A percentile compares a stretch with the other conserved stretches of the same genome.
Conservation (phyloP, 257 asterid species). For the Eustoma russellianum region DNA sequence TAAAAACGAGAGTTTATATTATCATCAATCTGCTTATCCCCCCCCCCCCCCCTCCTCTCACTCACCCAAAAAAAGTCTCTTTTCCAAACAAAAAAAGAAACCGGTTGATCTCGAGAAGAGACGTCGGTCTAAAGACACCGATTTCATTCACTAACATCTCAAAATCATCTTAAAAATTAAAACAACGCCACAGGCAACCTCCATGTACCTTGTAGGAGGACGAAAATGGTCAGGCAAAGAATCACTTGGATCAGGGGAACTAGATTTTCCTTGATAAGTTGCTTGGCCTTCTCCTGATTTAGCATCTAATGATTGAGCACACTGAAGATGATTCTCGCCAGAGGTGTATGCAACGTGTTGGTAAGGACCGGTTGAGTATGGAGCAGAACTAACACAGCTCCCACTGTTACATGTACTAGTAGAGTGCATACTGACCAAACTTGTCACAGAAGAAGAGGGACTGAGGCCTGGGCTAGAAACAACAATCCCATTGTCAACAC, state of each 20-base stretch:
- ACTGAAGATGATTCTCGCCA: constrained; percentile 34
- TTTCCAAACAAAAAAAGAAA: no score
- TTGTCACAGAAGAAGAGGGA: constrained; percentile 53
- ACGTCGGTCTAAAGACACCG: no score
- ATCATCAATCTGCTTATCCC: no score
- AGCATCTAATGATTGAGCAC: constrained; percentile 34
- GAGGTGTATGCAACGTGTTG: constrained; percentile 50
- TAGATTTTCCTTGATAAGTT: constrained; percentile 27
- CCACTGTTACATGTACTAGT: constrained; percentile 60
- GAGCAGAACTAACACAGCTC: constrained; percentile 56
- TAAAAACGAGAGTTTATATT: constrained; percentile 4
- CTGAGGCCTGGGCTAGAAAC: constrained; percentile 40
- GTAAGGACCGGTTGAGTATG: constrained; percentile 52
- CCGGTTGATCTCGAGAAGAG: no score
- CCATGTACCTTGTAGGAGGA: constrained; percentile 56
- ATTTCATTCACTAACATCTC: no score
- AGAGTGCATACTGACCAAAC: constrained; percentile 57
- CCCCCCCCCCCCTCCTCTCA: no score
- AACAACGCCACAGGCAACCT: neutral
- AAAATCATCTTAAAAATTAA: no score
- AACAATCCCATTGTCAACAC: constrained; percentile 25
- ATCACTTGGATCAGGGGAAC: constrained; percentile 30
- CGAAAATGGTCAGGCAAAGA: constrained; percentile 32
- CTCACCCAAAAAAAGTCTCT: no score
- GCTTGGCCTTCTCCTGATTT: constrained; percentile 25